Percentiles rank a stretch among this genome's conserved stretches.
phyloP scores from a whole-genome alignment of 78 protist genomes.

The Dictyostelium capitatum region DNA sequence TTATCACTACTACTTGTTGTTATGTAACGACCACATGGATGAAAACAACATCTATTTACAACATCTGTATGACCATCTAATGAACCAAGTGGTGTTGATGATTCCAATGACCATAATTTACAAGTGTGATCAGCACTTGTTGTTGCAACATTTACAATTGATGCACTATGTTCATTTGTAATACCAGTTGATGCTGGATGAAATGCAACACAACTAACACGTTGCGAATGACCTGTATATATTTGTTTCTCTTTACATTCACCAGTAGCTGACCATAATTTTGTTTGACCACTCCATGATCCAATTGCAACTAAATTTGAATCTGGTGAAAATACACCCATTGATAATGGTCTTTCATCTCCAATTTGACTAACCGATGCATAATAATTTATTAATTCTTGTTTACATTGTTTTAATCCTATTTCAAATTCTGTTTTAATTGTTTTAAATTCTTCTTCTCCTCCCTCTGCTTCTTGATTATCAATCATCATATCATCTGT shows the following conservation, averaged over 20 bases:
- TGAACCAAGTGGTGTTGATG: neutral
- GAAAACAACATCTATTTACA: conserved; percentile 79
- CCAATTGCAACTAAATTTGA: conserved; percentile 39
- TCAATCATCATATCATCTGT: neutral
- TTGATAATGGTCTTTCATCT: conserved; percentile 76
- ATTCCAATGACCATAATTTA: conserved; percentile 53
- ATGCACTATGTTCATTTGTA: neutral
- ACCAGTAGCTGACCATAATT: conserved; percentile 47
- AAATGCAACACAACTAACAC: conserved; percentile 44
- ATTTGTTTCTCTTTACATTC: neutral
- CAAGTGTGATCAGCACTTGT: conserved; percentile 45
- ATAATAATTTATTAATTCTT: conserved; percentile 19
- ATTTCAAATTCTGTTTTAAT: conserved; percentile 24
- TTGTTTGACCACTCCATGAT: conserved; percentile 79
- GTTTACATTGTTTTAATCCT: neutral
- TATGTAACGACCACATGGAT: conserved; percentile 57
- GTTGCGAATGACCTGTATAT: conserved; percentile 44
- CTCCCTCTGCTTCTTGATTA: neutral
- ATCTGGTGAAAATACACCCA: conserved; percentile 51
- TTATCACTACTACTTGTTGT: conserved; percentile 66
- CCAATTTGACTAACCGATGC: conserved; percentile 54
- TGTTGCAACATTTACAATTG: conserved; percentile 52
- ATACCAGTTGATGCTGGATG: conserved; percentile 21
- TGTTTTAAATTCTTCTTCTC: neutral
- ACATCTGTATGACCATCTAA: conserved; percentile 64